These are phyloP conservation scores for rapeseed (Brassica napus) DNA, from an alignment of 345 rosid species.

Conservation along the genomic window DNA sequence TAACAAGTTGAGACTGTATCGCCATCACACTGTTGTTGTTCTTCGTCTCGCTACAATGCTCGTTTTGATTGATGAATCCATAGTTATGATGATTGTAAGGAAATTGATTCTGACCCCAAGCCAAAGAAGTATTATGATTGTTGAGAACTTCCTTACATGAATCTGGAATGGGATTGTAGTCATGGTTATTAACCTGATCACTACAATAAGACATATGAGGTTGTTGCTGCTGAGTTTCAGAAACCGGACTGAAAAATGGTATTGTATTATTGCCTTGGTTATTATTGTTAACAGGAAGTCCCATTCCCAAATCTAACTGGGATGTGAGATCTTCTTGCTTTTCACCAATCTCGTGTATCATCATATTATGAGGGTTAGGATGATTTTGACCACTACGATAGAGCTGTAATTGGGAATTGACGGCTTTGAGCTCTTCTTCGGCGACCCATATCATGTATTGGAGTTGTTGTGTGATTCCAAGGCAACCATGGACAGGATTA, in stretches of 20 bases:
- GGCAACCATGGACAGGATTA: slow-evolving; percentile 81
- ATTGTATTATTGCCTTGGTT: not conserved
- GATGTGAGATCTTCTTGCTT: slow-evolving; percentile 41
- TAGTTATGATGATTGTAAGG: slow-evolving; percentile 20
- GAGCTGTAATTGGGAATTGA: slow-evolving; percentile 61
- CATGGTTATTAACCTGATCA: slow-evolving; percentile 21
- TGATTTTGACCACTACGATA: slow-evolving; percentile 37
- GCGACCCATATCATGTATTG: slow-evolving; percentile 50
- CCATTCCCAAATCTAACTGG: slow-evolving; percentile 82
- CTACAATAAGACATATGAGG: slow-evolving; percentile 51
- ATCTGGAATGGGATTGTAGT: slow-evolving; percentile 24
- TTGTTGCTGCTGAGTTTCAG: slow-evolving; percentile 38
- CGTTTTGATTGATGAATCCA: slow-evolving; percentile 49
- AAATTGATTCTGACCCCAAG: slow-evolving; percentile 33
- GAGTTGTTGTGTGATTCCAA: slow-evolving; percentile 54
- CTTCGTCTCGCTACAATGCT: slow-evolving; percentile 29
- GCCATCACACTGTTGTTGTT: slow-evolving; percentile 37
- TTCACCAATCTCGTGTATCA: slow-evolving; percentile 33
- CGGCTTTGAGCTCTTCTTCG: slow-evolving; percentile 63
- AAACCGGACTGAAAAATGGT: slow-evolving; percentile 23
- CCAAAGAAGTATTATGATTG: not conserved
- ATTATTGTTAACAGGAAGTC: slow-evolving; percentile 48
- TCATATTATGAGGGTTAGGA: no score
- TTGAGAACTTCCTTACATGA: slow-evolving; percentile 44
- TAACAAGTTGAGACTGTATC: slow-evolving; percentile 53